Conservation (phyloP, 768 basidiomycete species). For the Panus rudis region DNA sequence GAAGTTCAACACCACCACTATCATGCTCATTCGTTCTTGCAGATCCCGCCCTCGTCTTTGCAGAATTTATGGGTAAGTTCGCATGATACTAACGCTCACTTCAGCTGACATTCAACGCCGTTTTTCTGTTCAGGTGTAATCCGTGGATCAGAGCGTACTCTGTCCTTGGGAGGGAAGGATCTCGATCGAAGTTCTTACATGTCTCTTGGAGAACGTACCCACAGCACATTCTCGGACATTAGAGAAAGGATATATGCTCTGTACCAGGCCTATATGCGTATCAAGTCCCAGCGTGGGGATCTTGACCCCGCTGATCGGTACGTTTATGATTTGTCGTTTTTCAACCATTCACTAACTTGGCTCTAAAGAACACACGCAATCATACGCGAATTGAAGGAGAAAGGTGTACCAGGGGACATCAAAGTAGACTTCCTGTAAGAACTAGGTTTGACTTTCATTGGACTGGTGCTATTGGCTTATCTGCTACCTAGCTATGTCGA, state of each 20-base stretch:
- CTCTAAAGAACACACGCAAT: constrained; percentile 43
- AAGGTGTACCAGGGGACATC: constrained; percentile 29
- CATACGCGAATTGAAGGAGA: constrained; percentile 28
- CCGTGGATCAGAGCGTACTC: constrained; percentile 53
- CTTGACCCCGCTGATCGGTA: constrained; percentile 59
- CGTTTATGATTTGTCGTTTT: not conserved
- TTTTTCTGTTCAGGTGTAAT: constrained; percentile 40
- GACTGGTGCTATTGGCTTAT: not conserved
- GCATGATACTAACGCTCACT: too few species aligned
- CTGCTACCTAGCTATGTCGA: constrained; percentile 53
- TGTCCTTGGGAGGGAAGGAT: constrained; percentile 28
- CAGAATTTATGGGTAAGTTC: constrained; percentile 50
- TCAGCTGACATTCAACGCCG: too few species aligned
- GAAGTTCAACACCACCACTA: not conserved
- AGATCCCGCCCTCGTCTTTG: constrained; percentile 60
- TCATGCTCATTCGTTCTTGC: not conserved
- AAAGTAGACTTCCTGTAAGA: constrained; percentile 52
- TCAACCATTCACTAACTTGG: not conserved
- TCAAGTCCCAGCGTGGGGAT: constrained; percentile 38
- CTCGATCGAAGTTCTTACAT: constrained; percentile 41
- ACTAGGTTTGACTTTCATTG: constrained; percentile 2
- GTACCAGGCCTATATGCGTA: constrained; percentile 44
- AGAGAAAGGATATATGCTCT: constrained; percentile 44
- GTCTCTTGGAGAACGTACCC: constrained; percentile 40
- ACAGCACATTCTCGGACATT: constrained; percentile 46